Conservation (phyloP, 345 rosid genomes). For the Eucalyptus dawsonii region DNA sequence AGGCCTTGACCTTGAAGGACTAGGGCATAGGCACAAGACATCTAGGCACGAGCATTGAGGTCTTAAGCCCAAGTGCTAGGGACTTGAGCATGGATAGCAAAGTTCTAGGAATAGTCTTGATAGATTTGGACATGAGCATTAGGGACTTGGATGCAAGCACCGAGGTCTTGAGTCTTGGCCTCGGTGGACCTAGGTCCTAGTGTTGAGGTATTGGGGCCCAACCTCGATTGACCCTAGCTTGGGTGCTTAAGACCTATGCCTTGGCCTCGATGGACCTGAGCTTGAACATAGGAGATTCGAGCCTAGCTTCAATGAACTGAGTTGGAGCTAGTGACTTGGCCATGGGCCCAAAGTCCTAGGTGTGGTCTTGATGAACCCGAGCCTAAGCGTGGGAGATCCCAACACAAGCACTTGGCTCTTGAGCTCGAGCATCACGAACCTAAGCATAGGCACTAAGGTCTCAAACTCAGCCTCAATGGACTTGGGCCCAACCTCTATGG, state of each 20-base stretch:
- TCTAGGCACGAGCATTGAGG: fast-evolving
- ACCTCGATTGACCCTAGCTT: fast-evolving
- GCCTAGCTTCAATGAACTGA: background rate
- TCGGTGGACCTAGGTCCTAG: fast-evolving
- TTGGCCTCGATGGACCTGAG: background rate
- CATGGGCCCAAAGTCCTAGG: background rate
- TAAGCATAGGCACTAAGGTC: background rate
- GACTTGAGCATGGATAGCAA: fast-evolving
- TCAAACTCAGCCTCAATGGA: fast-evolving
- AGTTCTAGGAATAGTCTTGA: no score
- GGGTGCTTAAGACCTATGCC: background rate
- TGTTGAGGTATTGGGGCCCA: background rate
- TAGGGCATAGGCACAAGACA: fast-evolving
- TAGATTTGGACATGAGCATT: background rate
- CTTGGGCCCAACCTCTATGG: background rate
- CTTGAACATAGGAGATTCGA: fast-evolving
- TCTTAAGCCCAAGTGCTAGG: no score
- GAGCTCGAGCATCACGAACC: fast-evolving
- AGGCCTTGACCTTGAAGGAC: background rate
- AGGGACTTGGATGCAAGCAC: background rate
- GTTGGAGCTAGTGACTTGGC: background rate
- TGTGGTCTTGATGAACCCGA: background rate
- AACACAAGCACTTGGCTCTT: background rate
- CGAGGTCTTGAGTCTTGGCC: background rate
- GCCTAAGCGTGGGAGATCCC: background rate